Conservation (phyloP, 257 asterid genomes). For the Galeopsis tetrahit region DNA sequence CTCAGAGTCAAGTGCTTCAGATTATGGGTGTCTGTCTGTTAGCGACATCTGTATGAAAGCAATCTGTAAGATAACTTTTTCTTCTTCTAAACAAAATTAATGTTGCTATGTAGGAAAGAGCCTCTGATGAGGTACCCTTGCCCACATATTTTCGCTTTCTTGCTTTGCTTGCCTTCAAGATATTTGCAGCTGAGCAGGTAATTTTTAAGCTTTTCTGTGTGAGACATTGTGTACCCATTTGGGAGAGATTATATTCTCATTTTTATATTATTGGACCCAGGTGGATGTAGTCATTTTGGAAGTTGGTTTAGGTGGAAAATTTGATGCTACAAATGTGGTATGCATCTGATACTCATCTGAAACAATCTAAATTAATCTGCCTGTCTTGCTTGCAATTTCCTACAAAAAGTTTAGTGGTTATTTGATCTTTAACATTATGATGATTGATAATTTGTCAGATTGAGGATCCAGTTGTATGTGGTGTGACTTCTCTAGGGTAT, state of each 20-base stretch:
- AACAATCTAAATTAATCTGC: conserved; percentile 14
- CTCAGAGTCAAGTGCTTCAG: neutral
- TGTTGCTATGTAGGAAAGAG: conserved; percentile 56
- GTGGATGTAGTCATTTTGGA: conserved; percentile 96
- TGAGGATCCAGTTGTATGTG: conserved; percentile 81
- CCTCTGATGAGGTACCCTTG: conserved; percentile 76
- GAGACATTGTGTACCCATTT: conserved; percentile 14
- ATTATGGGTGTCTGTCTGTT: neutral
- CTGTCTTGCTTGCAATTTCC: conserved; percentile 27
- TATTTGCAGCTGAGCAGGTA: conserved; percentile 94
- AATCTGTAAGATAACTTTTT: neutral
- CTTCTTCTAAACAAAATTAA: conserved; percentile 26
- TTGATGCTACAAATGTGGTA: conserved; percentile 99
- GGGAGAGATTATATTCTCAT: conserved; percentile 26
- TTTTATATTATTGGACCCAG: conserved; percentile 48
- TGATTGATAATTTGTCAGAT: conserved; percentile 56
- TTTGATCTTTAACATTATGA: conserved; percentile 39
- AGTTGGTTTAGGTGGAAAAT: conserved; percentile 96
- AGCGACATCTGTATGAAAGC: conserved; percentile 1
- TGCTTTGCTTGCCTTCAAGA: conserved; percentile 94
- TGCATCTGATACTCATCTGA: conserved; percentile 33
- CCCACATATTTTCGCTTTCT: conserved; percentile 97
- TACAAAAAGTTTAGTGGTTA: conserved; percentile 8
- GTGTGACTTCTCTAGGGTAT: conserved; percentile 87
- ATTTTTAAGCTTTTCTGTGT: conserved; percentile 7